A percentile compares a stretch with the other conserved stretches of the same genome.
Conservation (phyloP, 495 filamentous ascomycete genomes). For the Alectoria sarmentosa region DNA sequence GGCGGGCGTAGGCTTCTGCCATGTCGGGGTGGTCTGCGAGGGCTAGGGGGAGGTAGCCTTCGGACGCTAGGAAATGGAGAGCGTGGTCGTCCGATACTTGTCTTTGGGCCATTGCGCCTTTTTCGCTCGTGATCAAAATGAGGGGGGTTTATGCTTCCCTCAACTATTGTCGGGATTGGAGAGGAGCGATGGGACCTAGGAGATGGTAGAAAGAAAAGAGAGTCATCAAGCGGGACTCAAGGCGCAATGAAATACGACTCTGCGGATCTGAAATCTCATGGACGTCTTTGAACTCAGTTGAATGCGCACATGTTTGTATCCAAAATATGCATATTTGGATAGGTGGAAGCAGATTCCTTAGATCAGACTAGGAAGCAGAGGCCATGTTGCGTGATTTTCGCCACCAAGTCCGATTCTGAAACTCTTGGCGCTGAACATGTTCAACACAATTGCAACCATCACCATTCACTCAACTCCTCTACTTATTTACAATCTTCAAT, state of each 20-base stretch:
- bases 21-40: conserved; percentile 21
- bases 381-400: too few relatives aligned
- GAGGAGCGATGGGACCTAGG: neutral
- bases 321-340: neutral
- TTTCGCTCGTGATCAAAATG: neutral
- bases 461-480: too few relatives aligned
- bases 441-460: too few relatives aligned
- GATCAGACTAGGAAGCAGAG: neutral
- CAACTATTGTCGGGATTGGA: neutral
- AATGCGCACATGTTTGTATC: neutral
- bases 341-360: neutral
- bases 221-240: neutral
- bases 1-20: conserved; percentile 20
- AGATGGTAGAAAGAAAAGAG: neutral
- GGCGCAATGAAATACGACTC: neutral
- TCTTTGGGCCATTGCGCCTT: neutral
- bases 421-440: too few relatives aligned
- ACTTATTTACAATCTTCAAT: too few relatives aligned
- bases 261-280: neutral
- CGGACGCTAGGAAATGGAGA: conserved; percentile 20
- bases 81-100: conserved; percentile 18
- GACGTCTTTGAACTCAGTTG: neutral
- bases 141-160: neutral
- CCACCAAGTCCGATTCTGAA: too few relatives aligned
- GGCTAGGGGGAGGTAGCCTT: conserved; percentile 23